Base-by-base conservation (phyloP, 164 flowering plant genomes). In the Kingdonia uniflora region DNA sequence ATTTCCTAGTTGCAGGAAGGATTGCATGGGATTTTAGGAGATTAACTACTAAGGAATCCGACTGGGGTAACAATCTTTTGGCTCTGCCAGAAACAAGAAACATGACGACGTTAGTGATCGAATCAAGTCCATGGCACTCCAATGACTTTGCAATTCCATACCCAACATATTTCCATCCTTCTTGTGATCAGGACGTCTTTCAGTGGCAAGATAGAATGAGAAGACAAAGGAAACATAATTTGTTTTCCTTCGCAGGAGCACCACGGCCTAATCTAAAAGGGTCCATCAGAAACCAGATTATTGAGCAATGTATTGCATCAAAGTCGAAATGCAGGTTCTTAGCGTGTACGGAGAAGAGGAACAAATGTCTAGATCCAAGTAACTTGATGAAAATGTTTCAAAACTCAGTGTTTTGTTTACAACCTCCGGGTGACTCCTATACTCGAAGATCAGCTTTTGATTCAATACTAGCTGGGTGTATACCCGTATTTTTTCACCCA, bases 131-230 rank as follows among this genome's bases (percentile, higher is more conserved):
- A 0, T 77, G 82, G 82, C 54, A 60, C 48, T 22, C 38, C 10
- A 77, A 76, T 33, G 91, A 82, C 23, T 61, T 75, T 14, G 86
- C 72, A 0, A 67, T 87, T 0, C 95, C 95, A 5, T 84, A 87
- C 42, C 95, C 95, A 0, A 84, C 89, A 2, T 81, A 78, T 41
- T 87, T 87, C 65, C 95, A 87, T 26, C 91, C 96, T 13, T 59
- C 80, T 6, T 64, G 24, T 1, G 91, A 80, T 49, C 20, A 12
- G 6, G 76, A 79, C 14, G 74, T 87, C 1, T 56, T 59, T 5
- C 40, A 56, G 17, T 87, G 92, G 92, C 89, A 80, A 55, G 60
- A 59, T 56, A 61, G 75, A 41, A 73, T 84, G 89, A 70, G 80
- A 53, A 54, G 57, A 25, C 56, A 35, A n/a, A 63, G 52, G 19